A percentile compares a stretch with the other conserved stretches of the same genome.
phyloP scores from a whole-genome alignment of 2,329 filamentous ascomycete species.

The Arthrobotrys iridis region DNA sequence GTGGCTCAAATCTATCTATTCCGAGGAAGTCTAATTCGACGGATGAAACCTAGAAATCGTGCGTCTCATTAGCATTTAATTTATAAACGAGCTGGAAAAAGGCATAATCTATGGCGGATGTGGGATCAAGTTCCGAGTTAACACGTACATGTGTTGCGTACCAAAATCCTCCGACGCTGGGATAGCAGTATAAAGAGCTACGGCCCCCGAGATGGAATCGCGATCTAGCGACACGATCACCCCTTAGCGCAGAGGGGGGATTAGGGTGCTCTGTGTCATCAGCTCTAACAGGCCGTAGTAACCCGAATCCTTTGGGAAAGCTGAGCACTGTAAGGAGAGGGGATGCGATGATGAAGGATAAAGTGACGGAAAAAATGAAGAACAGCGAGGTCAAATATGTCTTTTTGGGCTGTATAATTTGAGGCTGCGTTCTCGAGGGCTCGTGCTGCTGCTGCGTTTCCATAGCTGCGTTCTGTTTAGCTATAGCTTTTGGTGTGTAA shows the following conservation, averaged over 20 bases:
- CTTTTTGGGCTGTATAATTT: conserved; percentile 8
- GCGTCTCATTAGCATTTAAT: conserved; percentile 3
- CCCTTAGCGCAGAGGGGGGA: background rate
- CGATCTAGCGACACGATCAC: conserved; percentile 2
- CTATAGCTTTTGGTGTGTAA: background rate
- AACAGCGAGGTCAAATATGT: conserved; percentile 17
- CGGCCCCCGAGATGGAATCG: background rate
- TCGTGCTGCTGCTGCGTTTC: conserved; percentile 6
- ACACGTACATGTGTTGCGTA: conserved; percentile 4
- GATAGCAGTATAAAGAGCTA: conserved; percentile 22
- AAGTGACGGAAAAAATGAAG: conserved; percentile 11
- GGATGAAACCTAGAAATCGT: conserved; percentile 9
- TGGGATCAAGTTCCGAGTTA: background rate
- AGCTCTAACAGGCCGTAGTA: conserved; percentile 12
- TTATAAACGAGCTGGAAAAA: conserved; percentile 16
- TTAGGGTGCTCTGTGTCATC: background rate
- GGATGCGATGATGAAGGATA: conserved; percentile 1
- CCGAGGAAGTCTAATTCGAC: conserved; percentile 30
- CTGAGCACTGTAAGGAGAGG: background rate
- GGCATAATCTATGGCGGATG: background rate
- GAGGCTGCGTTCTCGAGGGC: conserved; percentile 12
- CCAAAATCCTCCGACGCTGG: conserved; percentile 1
- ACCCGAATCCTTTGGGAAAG: conserved; percentile 9
- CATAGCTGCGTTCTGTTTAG: background rate
- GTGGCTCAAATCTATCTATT: conserved; percentile 16